These are phyloP conservation scores for Penicillium olsonii DNA, from an alignment of 2,329 filamentous ascomycete species.

Conservation along the genomic window DNA sequence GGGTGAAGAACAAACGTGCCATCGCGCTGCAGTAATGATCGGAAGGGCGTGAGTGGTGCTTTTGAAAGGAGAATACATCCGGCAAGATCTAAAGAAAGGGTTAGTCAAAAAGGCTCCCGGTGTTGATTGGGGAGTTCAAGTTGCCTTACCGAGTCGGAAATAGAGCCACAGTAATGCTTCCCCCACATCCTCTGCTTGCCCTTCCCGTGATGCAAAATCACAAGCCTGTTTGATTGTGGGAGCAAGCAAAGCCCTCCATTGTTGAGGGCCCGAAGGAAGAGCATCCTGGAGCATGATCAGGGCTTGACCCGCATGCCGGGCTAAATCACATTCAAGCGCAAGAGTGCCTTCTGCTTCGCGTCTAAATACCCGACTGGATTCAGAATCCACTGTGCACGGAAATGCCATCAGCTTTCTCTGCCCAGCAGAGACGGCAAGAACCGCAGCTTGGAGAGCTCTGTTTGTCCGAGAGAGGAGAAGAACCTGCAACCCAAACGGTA, in stretches of 20 bases:
- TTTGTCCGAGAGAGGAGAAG: conserved; percentile 22
- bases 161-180: conserved; percentile 23
- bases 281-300: conserved; percentile 23
- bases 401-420: conserved; percentile 15
- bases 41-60: conserved; percentile 20
- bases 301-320: conserved; percentile 13
- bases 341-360: conserved; percentile 21
- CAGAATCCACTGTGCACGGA: conserved; percentile 1
- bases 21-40: conserved; percentile 19
- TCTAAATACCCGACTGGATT: conserved; percentile 14
- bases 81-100: conserved; percentile 17
- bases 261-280: conserved; percentile 13
- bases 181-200: conserved; percentile 14
- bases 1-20: conserved; percentile 15
- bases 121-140: accelerated
- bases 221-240: conserved; percentile 4
- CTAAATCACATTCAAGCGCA: conserved; percentile 10
- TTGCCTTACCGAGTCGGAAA: conserved; percentile 20
- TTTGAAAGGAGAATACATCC: conserved; percentile 18
- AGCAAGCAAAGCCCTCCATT: conserved; percentile 17
- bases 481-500: conserved; percentile 22
- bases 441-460: conserved; percentile 19
- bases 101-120: background rate
- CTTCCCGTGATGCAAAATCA: conserved; percentile 4
- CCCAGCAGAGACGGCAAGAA: conserved; percentile 21